These are phyloP conservation scores for Isoetes taiwanensis DNA, from an alignment of 75 land plant species.

Conservation along the genomic window DNA sequence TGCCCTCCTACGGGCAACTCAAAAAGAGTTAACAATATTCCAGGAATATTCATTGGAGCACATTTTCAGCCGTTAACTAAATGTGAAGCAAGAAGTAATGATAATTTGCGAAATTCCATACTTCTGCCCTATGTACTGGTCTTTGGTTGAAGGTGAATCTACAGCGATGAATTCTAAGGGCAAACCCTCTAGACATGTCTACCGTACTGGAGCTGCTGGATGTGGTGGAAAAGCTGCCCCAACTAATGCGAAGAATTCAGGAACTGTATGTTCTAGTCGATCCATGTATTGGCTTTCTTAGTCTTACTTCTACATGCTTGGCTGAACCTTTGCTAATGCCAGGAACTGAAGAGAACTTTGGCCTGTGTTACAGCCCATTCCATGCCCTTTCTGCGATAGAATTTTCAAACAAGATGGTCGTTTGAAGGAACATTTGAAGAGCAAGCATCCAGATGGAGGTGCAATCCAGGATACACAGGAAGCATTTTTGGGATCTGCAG, in stretches of 20 bases:
- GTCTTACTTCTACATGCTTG: neutral
- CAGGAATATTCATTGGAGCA: no score
- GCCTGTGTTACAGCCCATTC: conserved; percentile 16
- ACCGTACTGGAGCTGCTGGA: conserved; percentile 29
- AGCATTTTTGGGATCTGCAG: neutral
- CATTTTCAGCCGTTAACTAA: no score
- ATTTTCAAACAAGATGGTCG: conserved; percentile 31
- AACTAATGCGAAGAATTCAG: conserved; percentile 18
- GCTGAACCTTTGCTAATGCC: neutral
- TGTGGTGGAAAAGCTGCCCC: conserved; percentile 28
- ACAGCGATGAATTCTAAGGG: no score
- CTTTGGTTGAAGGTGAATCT: no score
- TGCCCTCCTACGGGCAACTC: no score
- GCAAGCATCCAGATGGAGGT: conserved; percentile 22
- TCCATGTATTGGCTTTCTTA: neutral
- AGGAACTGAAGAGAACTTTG: neutral
- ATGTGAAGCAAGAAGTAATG: no score
- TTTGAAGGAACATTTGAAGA: conserved; percentile 27
- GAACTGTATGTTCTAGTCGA: conserved; percentile 9
- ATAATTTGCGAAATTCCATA: no score
- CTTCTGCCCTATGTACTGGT: no score
- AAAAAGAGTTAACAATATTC: no score
- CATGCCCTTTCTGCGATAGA: conserved; percentile 24
- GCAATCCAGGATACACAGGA: neutral
- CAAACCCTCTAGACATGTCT: conserved; percentile 22